Evolutionary conservation across 352 stramenopile genomes (phyloP).

Genomic region (Globisporangium irregulare): DNA sequence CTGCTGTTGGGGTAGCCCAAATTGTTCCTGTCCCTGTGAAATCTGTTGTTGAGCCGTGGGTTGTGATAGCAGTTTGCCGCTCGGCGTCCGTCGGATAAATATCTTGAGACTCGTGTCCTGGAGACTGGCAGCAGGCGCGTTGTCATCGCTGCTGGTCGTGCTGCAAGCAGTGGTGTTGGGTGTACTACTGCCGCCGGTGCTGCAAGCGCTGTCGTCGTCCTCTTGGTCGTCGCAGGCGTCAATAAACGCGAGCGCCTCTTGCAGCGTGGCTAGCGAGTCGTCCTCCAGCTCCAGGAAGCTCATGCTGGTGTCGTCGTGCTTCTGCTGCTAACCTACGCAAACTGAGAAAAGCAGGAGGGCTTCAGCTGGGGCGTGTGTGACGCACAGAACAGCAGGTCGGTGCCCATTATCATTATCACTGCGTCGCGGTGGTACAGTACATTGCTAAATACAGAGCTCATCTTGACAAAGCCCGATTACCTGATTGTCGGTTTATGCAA

Average conservation of each 20-base stretch:
- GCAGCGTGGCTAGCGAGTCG: not conserved
- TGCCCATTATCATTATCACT: too few species aligned
- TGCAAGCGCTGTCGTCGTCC: too few species aligned
- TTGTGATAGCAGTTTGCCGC: not conserved
- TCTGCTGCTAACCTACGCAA: not conserved
- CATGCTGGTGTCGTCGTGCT: not conserved
- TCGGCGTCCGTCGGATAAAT: not conserved
- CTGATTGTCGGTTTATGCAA: too few species aligned
- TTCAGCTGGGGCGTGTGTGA: too few species aligned
- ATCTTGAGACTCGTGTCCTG: not conserved
- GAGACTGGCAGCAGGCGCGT: not conserved
- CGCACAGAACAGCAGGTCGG: too few species aligned
- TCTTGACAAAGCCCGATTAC: too few species aligned
- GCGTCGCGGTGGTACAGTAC: too few species aligned
- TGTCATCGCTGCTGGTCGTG: not conserved
- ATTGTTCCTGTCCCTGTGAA: not conserved
- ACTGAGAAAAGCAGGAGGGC: not conserved
- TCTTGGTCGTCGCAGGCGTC: not conserved
- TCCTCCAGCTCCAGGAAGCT: not conserved
- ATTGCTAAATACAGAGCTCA: too few species aligned
- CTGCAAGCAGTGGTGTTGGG: not conserved
- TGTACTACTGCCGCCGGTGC: not conserved
- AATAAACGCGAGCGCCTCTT: not conserved
- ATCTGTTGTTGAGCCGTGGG: not conserved
- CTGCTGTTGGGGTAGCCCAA: not conserved